phyloP scores from a whole-genome alignment of 1,284 basidiomycete species.

The Ustilago esculenta region DNA sequence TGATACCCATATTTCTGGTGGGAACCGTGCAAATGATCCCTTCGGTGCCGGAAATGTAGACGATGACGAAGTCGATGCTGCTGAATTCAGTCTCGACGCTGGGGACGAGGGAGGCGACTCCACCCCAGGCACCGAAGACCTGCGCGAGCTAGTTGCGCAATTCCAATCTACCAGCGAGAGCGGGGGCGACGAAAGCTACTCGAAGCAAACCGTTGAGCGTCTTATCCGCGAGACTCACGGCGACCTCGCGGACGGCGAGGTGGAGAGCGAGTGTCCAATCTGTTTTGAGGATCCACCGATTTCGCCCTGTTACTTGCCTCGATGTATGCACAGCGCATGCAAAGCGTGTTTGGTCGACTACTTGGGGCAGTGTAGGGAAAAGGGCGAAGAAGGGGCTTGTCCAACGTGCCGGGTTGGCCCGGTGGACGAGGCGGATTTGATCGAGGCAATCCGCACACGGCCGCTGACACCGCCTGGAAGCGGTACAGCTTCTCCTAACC shows the following conservation, averaged over 20 bases:
- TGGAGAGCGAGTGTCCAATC: constrained; percentile 65
- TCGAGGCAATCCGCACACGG: constrained; percentile 70
- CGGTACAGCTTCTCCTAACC: too few relatives aligned
- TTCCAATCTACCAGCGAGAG: constrained; percentile 37
- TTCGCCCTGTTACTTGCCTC: constrained; percentile 63
- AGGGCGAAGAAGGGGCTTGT: constrained; percentile 72
- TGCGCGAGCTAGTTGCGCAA: constrained; percentile 48
- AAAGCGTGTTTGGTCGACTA: constrained; percentile 82
- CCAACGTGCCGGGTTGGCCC: constrained; percentile 60
- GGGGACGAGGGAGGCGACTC: constrained; percentile 19
- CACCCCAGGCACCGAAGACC: constrained; percentile 30
- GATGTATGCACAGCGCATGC: constrained; percentile 71
- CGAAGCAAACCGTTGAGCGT: constrained; percentile 42
- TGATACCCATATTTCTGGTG: background rate
- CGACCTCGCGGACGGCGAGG: constrained; percentile 11
- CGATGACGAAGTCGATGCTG: constrained; percentile 24
- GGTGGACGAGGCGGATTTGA: constrained; percentile 72
- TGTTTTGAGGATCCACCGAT: constrained; percentile 64
- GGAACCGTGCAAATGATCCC: too few relatives aligned
- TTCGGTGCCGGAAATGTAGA: too few relatives aligned
- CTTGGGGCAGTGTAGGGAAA: constrained; percentile 75
- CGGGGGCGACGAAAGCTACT: constrained; percentile 14
- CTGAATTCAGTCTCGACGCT: too few relatives aligned
- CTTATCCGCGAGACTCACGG: constrained; percentile 38
- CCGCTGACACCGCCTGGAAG: background rate